These are phyloP conservation scores for Lichtheimia corymbifera DNA, from an alignment of 371 early-diverging fungal genomes.

Conservation along the genomic window DNA sequence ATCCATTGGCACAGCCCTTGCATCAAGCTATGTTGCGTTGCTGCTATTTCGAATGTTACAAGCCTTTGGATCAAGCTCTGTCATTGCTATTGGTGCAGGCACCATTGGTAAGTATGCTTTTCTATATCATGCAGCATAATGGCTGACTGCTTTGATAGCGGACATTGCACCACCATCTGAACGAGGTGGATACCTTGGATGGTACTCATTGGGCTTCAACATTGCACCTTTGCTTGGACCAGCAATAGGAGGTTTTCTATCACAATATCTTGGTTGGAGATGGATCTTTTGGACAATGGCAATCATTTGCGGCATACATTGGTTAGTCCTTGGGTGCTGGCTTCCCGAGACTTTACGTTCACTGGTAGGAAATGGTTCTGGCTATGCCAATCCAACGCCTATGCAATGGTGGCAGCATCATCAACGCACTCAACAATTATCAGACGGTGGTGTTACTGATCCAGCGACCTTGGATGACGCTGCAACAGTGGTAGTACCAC, in stretches of 20 bases:
- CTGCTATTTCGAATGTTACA: constrained; percentile 66
- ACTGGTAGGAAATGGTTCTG: constrained; percentile 47
- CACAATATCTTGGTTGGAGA: constrained; percentile 25
- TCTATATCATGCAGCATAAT: background rate
- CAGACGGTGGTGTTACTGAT: constrained; percentile 1
- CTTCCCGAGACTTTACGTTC: constrained; percentile 48
- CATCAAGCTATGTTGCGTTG: constrained; percentile 48
- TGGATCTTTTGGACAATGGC: constrained; percentile 42
- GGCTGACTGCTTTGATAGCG: constrained; percentile 1
- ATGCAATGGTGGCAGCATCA: constrained; percentile 25
- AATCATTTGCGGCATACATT: constrained; percentile 19
- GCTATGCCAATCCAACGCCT: constrained; percentile 45
- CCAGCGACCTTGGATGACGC: background rate
- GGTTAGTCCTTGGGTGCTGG: constrained; percentile 20
- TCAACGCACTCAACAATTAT: background rate
- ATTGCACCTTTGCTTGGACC: constrained; percentile 23
- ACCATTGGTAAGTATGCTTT: constrained; percentile 48
- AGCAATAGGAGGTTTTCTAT: constrained; percentile 21
- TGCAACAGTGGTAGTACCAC: background rate
- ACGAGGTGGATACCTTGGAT: constrained; percentile 22
- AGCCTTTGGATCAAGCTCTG: constrained; percentile 66
- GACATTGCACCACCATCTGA: constrained; percentile 19
- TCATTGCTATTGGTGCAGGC: constrained; percentile 69
- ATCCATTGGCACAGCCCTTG: constrained; percentile 58
- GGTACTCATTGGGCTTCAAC: constrained; percentile 19